Base-by-base conservation (phyloP, 164 flowering plant genomes). In the Aristolochia fimbriata region DNA sequence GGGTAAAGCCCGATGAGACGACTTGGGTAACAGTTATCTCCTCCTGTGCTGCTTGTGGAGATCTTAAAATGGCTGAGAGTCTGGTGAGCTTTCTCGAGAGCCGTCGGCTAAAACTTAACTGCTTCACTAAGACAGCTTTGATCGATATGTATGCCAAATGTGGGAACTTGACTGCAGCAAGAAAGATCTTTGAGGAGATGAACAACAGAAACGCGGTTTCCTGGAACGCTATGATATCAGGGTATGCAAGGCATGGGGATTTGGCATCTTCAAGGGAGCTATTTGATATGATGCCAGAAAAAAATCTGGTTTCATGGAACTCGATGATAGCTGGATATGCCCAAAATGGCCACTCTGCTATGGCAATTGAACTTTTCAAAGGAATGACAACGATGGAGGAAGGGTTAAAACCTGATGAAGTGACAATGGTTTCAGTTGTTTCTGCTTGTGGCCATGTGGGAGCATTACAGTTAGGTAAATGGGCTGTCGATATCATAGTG, bases 401-500 rank as follows among this genome's bases (percentile, higher is more conserved):
- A 20, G 57, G 58, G 21, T 15, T 59, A 23, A 73, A 69, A 63
- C 91, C 93, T 14, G 86, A 88, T 65, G 87, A 86, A 63, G 78
- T 86, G 19, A 88, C 96, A 9, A 76, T 83, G 84, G 78, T 75
- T 8, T 83, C 82, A 61, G 85, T 82, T 7, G 55, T 88, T 33
- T 84, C 91, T 22, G 96, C 93, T 14, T 88, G 93, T 67, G 89
- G 89, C 20, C 87, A 86, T 73, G 68, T 88, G 33, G 91, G 93
- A 19, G 83, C 83, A 31, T 31, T 84, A 50, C 84, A 78, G 55
- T 63, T 76, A 47, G 87, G 88, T 9, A 72, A 66, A 41, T 78
- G 83, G 88, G 78, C 65, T 6, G 66, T 74, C 54, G 66, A 63
- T 10, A 70, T 65, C 27, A 33, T 80, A 33, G 52, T 22, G 1